These are phyloP conservation scores for Mycocentrospora acerina DNA, from an alignment of 2,329 filamentous ascomycete genomes.

Conservation along the genomic window DNA sequence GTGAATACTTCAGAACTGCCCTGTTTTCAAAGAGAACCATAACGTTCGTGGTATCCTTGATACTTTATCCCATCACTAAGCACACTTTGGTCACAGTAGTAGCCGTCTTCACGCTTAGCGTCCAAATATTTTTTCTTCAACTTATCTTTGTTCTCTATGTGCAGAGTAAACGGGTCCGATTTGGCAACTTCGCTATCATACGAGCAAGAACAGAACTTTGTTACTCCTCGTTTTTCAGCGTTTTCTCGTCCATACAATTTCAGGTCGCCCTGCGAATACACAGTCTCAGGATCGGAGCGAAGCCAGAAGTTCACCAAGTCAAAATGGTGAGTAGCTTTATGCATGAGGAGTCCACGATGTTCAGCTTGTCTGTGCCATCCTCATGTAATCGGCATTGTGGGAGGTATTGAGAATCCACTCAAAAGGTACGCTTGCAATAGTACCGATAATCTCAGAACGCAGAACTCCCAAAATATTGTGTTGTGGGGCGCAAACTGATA, in stretches of 20 bases:
- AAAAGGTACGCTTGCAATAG: conserved; percentile 60
- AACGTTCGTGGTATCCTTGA: conserved; percentile 65
- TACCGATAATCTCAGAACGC: conserved; percentile 57
- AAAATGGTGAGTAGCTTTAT: conserved; percentile 66
- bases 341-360: conserved; percentile 61
- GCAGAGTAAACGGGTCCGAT: conserved; percentile 60
- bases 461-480: conserved; percentile 61
- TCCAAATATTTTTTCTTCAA: conserved; percentile 62
- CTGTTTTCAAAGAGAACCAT: conserved; percentile 60
- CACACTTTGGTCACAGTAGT: conserved; percentile 63
- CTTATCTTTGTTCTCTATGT: conserved; percentile 55
- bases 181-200: conserved; percentile 55
- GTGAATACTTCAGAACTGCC: conserved; percentile 60
- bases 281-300: conserved; percentile 55
- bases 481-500: conserved; percentile 68
- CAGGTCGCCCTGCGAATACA: conserved; percentile 61
- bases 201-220: conserved; percentile 54
- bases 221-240: conserved; percentile 57
- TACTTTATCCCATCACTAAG: conserved; percentile 65
- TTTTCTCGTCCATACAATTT: conserved; percentile 64
- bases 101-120: conserved; percentile 64
- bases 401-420: conserved; percentile 65
- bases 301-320: conserved; percentile 67
- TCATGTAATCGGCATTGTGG: conserved; percentile 64
- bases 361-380: conserved; percentile 53